Evolutionary conservation across 306 rosid species (phyloP).

Genomic region (Prunus salicina): DNA sequence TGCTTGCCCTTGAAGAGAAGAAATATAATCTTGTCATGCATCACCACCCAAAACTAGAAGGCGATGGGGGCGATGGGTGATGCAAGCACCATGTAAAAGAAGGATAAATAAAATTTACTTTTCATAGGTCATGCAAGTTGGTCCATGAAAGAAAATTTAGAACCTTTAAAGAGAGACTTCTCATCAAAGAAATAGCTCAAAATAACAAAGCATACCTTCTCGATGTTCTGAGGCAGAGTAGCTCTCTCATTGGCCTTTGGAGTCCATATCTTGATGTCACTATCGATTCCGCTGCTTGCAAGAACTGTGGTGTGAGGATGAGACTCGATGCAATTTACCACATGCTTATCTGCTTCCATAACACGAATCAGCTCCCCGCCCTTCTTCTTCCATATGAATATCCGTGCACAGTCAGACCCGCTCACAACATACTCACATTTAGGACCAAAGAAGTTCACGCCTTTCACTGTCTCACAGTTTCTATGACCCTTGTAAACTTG

Average conservation of each 20-base stretch:
- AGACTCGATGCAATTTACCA: conserved; percentile 93
- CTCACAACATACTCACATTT: conserved; percentile 88
- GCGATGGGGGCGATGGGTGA: not conserved
- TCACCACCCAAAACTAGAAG: not conserved
- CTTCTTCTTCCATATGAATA: conserved; percentile 88
- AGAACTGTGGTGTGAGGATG: conserved; percentile 86
- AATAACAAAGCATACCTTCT: conserved; percentile 52
- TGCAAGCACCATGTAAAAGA: not conserved
- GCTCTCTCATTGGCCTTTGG: conserved; percentile 85
- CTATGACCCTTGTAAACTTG: conserved; percentile 86
- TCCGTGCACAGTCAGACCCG: conserved; percentile 97
- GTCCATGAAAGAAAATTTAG: not conserved
- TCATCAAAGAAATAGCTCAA: conserved; percentile 20
- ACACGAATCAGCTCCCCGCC: conserved; percentile 86
- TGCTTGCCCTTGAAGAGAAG: not conserved
- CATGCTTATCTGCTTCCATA: conserved; percentile 75
- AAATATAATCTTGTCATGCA: not conserved
- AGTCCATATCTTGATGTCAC: conserved; percentile 86
- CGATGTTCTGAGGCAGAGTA: conserved; percentile 62
- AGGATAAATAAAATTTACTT: not conserved
- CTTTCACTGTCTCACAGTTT: conserved; percentile 80
- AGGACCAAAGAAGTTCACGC: conserved; percentile 92
- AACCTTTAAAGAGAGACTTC: conserved; percentile 3
- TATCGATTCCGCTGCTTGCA: conserved; percentile 94
- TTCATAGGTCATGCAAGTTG: not conserved